Base-by-base conservation (phyloP, 2,329 filamentous ascomycete species). In the Conoideocrella luteorostrata region DNA sequence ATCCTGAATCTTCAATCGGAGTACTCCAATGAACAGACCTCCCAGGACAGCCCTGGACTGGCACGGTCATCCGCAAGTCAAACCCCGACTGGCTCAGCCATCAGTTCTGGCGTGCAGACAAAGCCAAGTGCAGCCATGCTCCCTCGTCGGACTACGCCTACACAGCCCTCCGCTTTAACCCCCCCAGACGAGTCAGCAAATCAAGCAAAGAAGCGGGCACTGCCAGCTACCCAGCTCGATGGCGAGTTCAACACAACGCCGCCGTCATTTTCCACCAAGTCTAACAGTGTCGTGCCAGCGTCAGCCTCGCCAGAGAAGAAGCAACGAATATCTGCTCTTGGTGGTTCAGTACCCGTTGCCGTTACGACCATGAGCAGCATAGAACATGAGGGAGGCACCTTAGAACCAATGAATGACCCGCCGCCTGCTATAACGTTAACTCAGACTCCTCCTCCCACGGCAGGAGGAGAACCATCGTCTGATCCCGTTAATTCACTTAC, bases 101-200 rank as follows among this genome's bases (percentile, higher is more conserved):
- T 47, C 5, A 48, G 46, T 24, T 56, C 53, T n/a, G 51, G 47
- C 28, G 46, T 49, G 5, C 53, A 50, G 40, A 52, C 50, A 43
- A 56, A 56, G 20, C 57, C 60, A n/a, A 57, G 35, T 1, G 54
- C 56, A 3, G 66, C 63, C 7, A 47, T 58, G 5, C 61, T 71
- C 5, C 66, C 67, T 2, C 63, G 67, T 10, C 66, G 65, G 32
- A 53, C 65, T 3, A 63, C 68, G 11, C 58, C 67, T 43, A 54
- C 59, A 20, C 66, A 66, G 26, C 62, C 63, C 4, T 71, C 63
- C 32, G 75, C 71, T 2, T 65, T 78, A 22, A 79, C 77, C 2
- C 76, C 75, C 0, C 75, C 75, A 3, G 75, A 80, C 37, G 77
- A 80, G 50, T 65, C 64, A 6, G 52, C 64, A 0, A 63, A 65